Conservation (phyloP, 2,329 filamentous ascomycete species). For the Sarocladium brachiariae region DNA sequence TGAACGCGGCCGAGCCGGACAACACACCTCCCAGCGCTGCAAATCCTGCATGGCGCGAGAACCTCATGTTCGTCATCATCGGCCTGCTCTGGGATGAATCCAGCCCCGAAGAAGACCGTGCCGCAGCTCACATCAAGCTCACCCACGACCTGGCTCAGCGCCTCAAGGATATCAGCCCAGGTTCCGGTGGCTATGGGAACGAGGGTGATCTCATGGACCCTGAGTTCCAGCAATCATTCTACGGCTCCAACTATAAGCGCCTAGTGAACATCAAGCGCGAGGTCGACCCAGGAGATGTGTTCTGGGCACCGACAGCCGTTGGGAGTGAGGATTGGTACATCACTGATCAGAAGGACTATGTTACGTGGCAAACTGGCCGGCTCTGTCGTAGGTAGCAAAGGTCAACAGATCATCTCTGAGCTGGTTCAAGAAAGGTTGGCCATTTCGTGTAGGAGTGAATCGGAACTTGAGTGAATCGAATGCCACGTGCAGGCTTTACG, state of each 20-base stretch:
- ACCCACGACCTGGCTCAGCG: conserved; percentile 24
- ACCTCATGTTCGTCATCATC: conserved; percentile 27
- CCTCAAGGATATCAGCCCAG: conserved; percentile 20
- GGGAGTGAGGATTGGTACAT: conserved; percentile 21
- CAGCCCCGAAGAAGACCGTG: conserved; percentile 13
- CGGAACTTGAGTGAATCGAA: no score
- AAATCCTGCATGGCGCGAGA: conserved; percentile 41
- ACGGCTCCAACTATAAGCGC: conserved; percentile 20
- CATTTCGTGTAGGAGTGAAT: no score
- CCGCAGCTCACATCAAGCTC: conserved; percentile 21
- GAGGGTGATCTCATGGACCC: conserved; percentile 26
- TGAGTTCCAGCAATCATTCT: conserved; percentile 23
- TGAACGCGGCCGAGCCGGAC: conserved; percentile 16
- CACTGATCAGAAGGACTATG: conserved; percentile 12
- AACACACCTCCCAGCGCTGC: conserved; percentile 25
- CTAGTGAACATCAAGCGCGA: conserved; percentile 23
- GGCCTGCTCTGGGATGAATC: conserved; percentile 15
- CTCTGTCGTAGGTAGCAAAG: conserved; percentile 9
- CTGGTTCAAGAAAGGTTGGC: no score
- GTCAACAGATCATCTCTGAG: no score
- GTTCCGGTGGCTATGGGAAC: conserved; percentile 22
- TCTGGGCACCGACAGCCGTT: conserved; percentile 22
- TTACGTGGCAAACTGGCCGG: conserved; percentile 15
- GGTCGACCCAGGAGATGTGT: conserved; percentile 22
- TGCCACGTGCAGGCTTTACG: no score